phyloP scores from a whole-genome alignment of 257 asterid genomes.

The Solanum okadae region DNA sequence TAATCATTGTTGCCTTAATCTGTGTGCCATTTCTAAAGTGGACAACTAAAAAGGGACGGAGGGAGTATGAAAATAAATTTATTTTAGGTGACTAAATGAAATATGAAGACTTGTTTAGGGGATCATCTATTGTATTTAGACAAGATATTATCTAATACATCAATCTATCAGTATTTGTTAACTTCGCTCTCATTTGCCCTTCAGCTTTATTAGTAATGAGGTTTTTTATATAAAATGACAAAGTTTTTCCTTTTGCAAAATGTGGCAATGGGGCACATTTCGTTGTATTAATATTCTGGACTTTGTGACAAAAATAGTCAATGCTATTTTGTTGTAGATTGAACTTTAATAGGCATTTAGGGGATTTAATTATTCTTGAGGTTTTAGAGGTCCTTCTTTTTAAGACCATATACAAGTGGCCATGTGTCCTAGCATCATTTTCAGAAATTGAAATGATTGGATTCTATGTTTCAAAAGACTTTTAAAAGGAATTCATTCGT shows the following conservation, averaged over 20 bases:
- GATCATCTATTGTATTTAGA: neutral
- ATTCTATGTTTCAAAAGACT: neutral
- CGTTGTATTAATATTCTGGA: neutral
- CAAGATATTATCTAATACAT: neutral
- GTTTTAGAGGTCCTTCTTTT: neutral
- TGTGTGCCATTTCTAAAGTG: too few species aligned
- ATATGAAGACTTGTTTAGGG: neutral
- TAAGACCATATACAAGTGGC: neutral
- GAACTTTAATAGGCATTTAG: neutral
- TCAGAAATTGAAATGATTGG: neutral
- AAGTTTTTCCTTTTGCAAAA: neutral
- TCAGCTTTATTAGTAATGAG: neutral
- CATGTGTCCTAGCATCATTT: neutral
- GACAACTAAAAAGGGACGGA: too few species aligned
- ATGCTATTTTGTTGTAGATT: neutral
- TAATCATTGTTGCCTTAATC: too few species aligned
- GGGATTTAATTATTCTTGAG: neutral
- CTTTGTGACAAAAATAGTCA: neutral
- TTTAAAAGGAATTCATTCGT: neutral
- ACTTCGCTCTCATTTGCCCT: neutral
- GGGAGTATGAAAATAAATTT: neutral
- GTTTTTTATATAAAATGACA: neutral
- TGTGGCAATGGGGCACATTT: neutral
- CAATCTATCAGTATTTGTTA: neutral
- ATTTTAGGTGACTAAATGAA: neutral